Percentiles rank a stretch among this genome's conserved stretches.
Conservation (phyloP, 2,329 filamentous ascomycete genomes). For the Fusarium illudens region DNA sequence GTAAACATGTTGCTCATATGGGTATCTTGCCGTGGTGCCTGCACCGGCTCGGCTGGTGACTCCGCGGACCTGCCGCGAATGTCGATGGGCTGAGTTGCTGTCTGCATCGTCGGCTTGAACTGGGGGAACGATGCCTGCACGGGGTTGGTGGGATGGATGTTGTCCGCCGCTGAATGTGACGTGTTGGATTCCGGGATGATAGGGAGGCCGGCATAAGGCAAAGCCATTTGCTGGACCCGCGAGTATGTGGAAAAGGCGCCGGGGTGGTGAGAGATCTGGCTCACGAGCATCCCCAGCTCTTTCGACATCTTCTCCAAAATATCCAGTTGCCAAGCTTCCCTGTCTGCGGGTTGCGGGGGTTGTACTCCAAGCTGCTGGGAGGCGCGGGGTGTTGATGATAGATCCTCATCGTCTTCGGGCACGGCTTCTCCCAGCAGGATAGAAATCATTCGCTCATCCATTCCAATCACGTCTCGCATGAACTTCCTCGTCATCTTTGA, state of each 20-base stretch:
- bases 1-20: conserved; percentile 55
- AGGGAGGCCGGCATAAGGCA: conserved; percentile 82
- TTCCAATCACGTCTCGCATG: conserved; percentile 87
- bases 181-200: conserved; percentile 64
- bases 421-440: conserved; percentile 87
- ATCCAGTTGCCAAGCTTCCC: conserved; percentile 74
- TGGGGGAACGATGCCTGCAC: conserved; percentile 45
- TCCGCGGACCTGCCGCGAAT: conserved; percentile 46
- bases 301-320: conserved; percentile 85
- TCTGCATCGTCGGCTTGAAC: conserved; percentile 59
- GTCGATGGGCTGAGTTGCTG: conserved; percentile 48
- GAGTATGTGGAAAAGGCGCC: conserved; percentile 88
- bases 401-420: conserved; percentile 59
- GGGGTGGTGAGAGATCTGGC: conserved; percentile 81
- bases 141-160: conserved; percentile 32
- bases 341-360: conserved; percentile 43
- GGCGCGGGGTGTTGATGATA: conserved; percentile 58
- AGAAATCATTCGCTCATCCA: conserved; percentile 85
- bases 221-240: conserved; percentile 67
- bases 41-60: conserved; percentile 29
- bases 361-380: conserved; percentile 46
- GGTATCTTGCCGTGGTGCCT: conserved; percentile 35
- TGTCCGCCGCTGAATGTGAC: conserved; percentile 43
- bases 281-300: conserved; percentile 84
- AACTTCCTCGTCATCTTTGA: conserved; percentile 84